These are phyloP conservation scores for Plenodomus lindquistii DNA, from an alignment of 2,329 filamentous ascomycete species.

Conservation along the genomic window DNA sequence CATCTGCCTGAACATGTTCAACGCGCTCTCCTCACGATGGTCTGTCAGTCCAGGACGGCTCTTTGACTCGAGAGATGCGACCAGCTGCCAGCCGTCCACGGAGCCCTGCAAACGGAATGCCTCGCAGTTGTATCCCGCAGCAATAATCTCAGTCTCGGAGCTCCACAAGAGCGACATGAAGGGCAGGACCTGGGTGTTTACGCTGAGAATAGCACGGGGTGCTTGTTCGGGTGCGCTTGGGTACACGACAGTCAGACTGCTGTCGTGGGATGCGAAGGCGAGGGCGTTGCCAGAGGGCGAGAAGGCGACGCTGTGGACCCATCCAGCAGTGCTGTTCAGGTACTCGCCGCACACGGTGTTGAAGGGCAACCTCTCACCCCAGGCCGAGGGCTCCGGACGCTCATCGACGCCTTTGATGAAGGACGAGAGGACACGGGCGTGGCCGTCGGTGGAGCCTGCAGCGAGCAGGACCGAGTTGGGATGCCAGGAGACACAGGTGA, in stretches of 20 bases:
- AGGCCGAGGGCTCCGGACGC: slow-evolving; percentile 81
- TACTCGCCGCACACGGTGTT: slow-evolving; percentile 98
- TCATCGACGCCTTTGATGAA: slow-evolving; percentile 95
- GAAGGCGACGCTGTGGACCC: slow-evolving; percentile 93
- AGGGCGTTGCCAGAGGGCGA: slow-evolving; percentile 91
- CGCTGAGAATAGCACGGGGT: slow-evolving; percentile 84
- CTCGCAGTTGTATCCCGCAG: slow-evolving; percentile 86
- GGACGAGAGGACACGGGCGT: slow-evolving; percentile 89
- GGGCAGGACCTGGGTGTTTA: slow-evolving; percentile 86
- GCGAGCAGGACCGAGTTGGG: slow-evolving; percentile 95
- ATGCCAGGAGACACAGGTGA: slow-evolving; percentile 94
- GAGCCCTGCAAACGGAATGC: slow-evolving; percentile 85
- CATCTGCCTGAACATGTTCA: slow-evolving; percentile 99
- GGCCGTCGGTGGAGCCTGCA: slow-evolving; percentile 94
- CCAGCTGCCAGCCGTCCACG: slow-evolving; percentile 79
- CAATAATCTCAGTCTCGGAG: slow-evolving; percentile 88
- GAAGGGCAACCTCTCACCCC: slow-evolving; percentile 95
- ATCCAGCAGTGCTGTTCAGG: slow-evolving; percentile 93
- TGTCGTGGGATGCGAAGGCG: slow-evolving; percentile 93
- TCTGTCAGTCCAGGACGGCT: slow-evolving; percentile 61
- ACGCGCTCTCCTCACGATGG: slow-evolving; percentile 82
- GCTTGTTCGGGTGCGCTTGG: slow-evolving; percentile 88
- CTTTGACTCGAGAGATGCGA: slow-evolving; percentile 79
- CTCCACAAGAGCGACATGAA: slow-evolving; percentile 95
- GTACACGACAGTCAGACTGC: slow-evolving; percentile 95